Evolutionary conservation across 176 grass and related monocot species (phyloP).

Genomic region (Eleusine coracana): DNA sequence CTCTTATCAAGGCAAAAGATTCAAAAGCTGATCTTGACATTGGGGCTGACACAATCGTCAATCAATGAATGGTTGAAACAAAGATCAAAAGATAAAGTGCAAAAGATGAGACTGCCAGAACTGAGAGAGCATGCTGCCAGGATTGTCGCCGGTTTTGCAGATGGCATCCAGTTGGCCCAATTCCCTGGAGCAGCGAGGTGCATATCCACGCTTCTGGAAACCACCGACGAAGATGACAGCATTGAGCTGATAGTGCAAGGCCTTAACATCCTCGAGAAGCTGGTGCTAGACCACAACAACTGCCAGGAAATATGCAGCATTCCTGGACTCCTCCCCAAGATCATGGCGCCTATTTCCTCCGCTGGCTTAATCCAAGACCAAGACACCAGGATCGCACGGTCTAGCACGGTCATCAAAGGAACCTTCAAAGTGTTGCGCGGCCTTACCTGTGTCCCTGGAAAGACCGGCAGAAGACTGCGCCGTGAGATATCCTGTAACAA

Average conservation of each 20-base stretch:
- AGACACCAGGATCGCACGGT: neutral
- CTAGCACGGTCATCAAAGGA: neutral
- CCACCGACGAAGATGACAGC: neutral
- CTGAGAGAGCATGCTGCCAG: neutral
- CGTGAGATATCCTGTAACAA: neutral
- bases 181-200: neutral
- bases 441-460: neutral
- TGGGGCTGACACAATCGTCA: neutral
- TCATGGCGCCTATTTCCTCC: neutral
- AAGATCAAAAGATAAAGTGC: too few relatives aligned
- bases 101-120: neutral
- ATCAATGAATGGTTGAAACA: too few relatives aligned
- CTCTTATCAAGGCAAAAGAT: neutral
- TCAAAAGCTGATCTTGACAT: neutral
- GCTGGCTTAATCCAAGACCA: neutral
- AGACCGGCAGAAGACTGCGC: neutral
- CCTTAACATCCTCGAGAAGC: neutral
- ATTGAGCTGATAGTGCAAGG: constrained; percentile 24
- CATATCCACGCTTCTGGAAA: neutral
- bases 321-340: neutral
- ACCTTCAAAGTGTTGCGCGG: neutral
- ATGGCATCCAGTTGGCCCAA: neutral
- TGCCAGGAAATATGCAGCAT: neutral
- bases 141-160: neutral
- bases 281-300: neutral